Conservation (phyloP, 2,329 filamentous ascomycete genomes). For the Phyllosticta capitalensis region DNA sequence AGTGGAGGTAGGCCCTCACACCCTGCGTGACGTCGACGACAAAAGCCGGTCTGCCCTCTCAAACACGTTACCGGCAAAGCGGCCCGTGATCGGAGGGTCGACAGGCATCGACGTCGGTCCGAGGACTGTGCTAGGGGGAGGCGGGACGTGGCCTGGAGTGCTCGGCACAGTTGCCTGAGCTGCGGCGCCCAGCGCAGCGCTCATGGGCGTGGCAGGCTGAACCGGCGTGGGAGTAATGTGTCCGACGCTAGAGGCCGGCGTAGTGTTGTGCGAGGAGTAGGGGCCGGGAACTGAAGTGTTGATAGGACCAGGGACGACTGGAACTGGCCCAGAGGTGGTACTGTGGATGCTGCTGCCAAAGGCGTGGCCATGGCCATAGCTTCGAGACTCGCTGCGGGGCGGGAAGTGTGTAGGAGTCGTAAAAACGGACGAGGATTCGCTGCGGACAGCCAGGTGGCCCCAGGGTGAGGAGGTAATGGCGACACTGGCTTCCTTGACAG, state of each 20-base stretch:
- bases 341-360: neutral
- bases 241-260: constrained; percentile 22
- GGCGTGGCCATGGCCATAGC: constrained; percentile 4
- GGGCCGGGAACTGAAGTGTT: constrained; percentile 24
- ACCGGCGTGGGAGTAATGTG: constrained; percentile 51
- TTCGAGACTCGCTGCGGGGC: constrained; percentile 1
- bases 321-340: constrained; percentile 21
- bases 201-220: constrained; percentile 64
- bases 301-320: constrained; percentile 28
- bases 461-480: constrained; percentile 60
- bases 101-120: constrained; percentile 10
- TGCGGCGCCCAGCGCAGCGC: constrained; percentile 78
- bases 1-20: neutral
- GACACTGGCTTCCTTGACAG: constrained; percentile 69
- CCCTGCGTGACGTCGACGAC: constrained; percentile 16
- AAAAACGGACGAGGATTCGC: constrained; percentile 3
- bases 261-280: constrained; percentile 16
- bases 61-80: constrained; percentile 21
- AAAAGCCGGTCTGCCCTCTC: constrained; percentile 27
- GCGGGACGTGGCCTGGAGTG: constrained; percentile 39
- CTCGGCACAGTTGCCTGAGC: constrained; percentile 81
- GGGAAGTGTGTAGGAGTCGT: constrained; percentile 1
- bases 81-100: constrained; percentile 17
- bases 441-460: constrained; percentile 41
- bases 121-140: neutral